Base-by-base conservation (phyloP, 768 basidiomycete genomes). In the Cantharellus cinnabarinus region DNA sequence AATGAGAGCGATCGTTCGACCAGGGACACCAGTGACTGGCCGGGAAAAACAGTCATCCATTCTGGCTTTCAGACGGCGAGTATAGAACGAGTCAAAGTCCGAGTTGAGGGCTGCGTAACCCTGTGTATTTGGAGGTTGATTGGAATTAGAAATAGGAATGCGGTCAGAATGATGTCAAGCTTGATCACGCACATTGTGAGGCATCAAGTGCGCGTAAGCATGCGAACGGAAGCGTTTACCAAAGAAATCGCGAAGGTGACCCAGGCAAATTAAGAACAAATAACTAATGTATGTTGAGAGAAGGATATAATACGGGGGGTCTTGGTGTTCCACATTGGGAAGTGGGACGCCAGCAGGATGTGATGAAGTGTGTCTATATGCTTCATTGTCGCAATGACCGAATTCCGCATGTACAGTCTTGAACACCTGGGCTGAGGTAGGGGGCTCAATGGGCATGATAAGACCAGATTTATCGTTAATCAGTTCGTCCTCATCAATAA, bases 71-170 rank as follows among this genome's bases (percentile, higher is more conserved):
- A 98, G 79, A 2, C 93, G 84, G 56, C 94, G 89, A 61, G 93
- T 94, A 76, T 98, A 98, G 74, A 98, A 99, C 3, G 95, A 98
- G 70, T 98, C 94, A 64, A 98, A 98, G 69, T 98, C 95, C 4
- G 91, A 95, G 72, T 90, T 94, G 61, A 98, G 77, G 3, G 95
- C 87, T 2, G 93, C 94, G 67, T 95, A 93, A 59, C 94, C 95
- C 90, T 97, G 69, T 34, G 50, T 1, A 10, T 56, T 2, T 38
- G 39, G 20, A 4, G 3, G 10, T n/a, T 50, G n/a, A 44, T 20
- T 53, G 1, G 35, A 37, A 10, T 10, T 10, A 37, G 38, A 48
- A 56, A 38, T 55, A 59, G 48, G 52, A 37, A 37, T 10, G 52
- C 37, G 4, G n/a, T 41, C 10, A 42, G 2, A 50, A 54, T 61